phyloP scores from a whole-genome alignment of 768 basidiomycete genomes.

The Tremella fuciformis region DNA sequence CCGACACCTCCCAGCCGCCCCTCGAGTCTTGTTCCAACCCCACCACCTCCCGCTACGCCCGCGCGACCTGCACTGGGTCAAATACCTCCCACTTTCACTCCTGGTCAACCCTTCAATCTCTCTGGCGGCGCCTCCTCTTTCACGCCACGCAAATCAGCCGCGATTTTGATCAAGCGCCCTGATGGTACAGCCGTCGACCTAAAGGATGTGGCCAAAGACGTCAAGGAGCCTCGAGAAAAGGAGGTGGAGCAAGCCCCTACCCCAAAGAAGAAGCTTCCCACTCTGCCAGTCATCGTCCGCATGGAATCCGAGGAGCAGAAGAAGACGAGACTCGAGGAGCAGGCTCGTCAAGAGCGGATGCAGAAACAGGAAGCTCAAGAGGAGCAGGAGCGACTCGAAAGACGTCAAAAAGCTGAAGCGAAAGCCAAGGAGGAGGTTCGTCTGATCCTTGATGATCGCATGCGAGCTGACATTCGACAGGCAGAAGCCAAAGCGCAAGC shows the following conservation, averaged over 20 bases:
- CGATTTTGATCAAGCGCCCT: conserved; percentile 43
- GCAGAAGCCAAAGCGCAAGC: conserved; percentile 34
- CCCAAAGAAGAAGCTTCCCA: conserved; percentile 30
- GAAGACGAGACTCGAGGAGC: conserved; percentile 35
- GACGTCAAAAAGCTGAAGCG: conserved; percentile 53
- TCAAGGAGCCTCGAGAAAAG: conserved; percentile 50
- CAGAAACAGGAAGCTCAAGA: conserved; percentile 45
- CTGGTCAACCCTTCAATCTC: conserved; percentile 28
- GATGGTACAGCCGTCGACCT: conserved; percentile 58
- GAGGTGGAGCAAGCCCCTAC: neutral
- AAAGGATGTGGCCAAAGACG: conserved; percentile 54
- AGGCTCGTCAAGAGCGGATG: conserved; percentile 33
- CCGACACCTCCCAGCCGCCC: conserved; percentile 41
- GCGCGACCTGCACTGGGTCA: conserved; percentile 26
- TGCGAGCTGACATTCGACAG: conserved; percentile 8
- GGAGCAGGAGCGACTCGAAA: conserved; percentile 46
- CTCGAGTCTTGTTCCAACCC: conserved; percentile 28
- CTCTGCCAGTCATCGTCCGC: conserved; percentile 45
- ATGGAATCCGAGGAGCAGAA: conserved; percentile 49
- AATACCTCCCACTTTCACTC: conserved; percentile 27
- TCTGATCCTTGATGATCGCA: conserved; percentile 50
- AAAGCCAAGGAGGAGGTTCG: conserved; percentile 58
- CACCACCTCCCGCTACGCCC: conserved; percentile 32
- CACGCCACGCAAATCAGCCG: conserved; percentile 49
- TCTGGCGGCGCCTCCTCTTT: conserved; percentile 51